phyloP scores from a whole-genome alignment of 2,329 filamentous ascomycete genomes.

The Aspergillus versicolor region DNA sequence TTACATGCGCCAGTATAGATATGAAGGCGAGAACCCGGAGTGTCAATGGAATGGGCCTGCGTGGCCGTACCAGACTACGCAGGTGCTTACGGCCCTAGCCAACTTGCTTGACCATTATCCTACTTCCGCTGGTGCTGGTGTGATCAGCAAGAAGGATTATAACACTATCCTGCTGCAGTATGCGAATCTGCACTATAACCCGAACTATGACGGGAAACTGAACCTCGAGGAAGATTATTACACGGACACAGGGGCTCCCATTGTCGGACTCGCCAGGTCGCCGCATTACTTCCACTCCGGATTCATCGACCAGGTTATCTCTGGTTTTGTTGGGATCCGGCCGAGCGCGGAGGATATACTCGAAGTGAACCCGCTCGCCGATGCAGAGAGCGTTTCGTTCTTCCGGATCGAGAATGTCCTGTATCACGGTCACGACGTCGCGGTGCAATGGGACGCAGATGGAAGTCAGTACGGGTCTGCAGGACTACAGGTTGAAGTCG shows the following conservation, averaged over 20 bases:
- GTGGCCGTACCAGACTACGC: slow-evolving; percentile 47
- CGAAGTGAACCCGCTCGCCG: slow-evolving; percentile 42
- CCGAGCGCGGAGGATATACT: slow-evolving; percentile 39
- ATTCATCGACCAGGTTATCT: slow-evolving; percentile 43
- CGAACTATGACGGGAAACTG: slow-evolving; percentile 25
- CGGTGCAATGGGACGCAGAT: slow-evolving; percentile 42
- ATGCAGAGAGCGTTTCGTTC: slow-evolving; percentile 32
- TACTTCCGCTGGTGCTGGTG: slow-evolving; percentile 19
- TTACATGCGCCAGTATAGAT: slow-evolving; percentile 40
- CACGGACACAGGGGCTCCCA: slow-evolving; percentile 41
- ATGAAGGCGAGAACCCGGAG: slow-evolving; percentile 35
- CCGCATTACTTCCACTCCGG: slow-evolving; percentile 50
- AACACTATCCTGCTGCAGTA: slow-evolving; percentile 39
- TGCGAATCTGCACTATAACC: slow-evolving; percentile 42
- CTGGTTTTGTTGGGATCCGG: slow-evolving; percentile 44
- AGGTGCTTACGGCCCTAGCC: slow-evolving; percentile 41
- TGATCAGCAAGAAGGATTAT: slow-evolving; percentile 33
- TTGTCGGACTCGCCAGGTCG: slow-evolving; percentile 44
- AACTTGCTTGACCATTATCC: slow-evolving; percentile 46
- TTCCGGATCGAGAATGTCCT: slow-evolving; percentile 44
- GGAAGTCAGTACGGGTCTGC: slow-evolving; percentile 13
- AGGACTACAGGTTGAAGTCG: slow-evolving; percentile 17
- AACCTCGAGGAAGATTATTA: slow-evolving; percentile 48
- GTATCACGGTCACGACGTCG: slow-evolving; percentile 45
- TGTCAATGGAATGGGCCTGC: slow-evolving; percentile 49